Conservation (phyloP, 208 protist genomes). For the Trypanosoma caninum region DNA sequence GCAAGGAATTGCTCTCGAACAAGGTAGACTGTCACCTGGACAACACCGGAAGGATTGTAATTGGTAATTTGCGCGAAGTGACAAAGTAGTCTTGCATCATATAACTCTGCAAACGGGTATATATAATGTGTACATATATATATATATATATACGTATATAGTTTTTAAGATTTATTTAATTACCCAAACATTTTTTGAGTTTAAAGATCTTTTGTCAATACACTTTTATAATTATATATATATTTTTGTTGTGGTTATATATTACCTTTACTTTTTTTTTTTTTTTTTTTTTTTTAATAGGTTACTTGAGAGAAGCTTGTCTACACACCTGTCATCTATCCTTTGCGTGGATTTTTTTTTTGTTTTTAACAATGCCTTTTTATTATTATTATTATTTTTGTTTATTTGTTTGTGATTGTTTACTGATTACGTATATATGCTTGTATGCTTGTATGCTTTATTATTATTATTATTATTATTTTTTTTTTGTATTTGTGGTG, state of each 20-base stretch:
- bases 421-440: not conserved
- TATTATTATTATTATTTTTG: too few species aligned
- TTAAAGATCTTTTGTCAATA: too few species aligned
- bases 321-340: too few species aligned
- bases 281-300: not conserved
- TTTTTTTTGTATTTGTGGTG: not conserved
- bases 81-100: slow-evolving; percentile 12
- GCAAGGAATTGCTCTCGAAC: slow-evolving; percentile 37
- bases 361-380: too few species aligned
- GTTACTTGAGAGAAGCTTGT: not conserved
- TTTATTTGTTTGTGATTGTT: not conserved
- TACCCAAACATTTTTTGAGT: too few species aligned
- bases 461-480: slow-evolving; percentile 3
- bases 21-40: slow-evolving; percentile 40
- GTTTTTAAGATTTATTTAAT: too few species aligned
- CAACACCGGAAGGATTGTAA: slow-evolving; percentile 29
- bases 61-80: not conserved
- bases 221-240: too few species aligned
- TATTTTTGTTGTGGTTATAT: too few species aligned
- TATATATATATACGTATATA: slow-evolving; percentile 3
- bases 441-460: not conserved
- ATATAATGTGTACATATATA: too few species aligned
- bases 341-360: not conserved
- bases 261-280: not conserved
- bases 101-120: too few species aligned